Conservation (phyloP, 192 early-diverging fungal species). For the Dimargaris cristalligena region DNA sequence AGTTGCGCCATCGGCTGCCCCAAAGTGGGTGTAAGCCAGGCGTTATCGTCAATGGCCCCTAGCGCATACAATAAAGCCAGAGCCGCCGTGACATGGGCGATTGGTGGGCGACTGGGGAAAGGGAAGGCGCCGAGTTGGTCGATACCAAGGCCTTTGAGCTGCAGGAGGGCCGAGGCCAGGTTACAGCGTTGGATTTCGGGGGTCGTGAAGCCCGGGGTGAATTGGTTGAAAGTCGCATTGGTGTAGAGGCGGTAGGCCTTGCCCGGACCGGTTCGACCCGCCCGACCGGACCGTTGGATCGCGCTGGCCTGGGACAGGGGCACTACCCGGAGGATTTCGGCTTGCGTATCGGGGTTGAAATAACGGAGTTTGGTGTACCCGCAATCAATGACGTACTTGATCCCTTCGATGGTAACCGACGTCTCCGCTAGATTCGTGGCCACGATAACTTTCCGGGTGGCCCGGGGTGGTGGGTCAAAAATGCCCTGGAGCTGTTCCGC, state of each 20-base stretch:
- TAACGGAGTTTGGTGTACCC: background rate
- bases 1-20: background rate
- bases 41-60: background rate
- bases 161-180: background rate
- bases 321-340: background rate
- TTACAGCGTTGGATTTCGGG: background rate
- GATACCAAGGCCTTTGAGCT: background rate
- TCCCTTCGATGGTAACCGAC: background rate
- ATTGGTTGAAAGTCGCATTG: background rate
- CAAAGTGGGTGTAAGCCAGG: background rate
- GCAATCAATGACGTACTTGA: background rate
- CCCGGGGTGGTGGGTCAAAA: background rate
- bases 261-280: background rate
- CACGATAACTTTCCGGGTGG: background rate
- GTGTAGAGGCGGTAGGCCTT: background rate
- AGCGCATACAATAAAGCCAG: background rate
- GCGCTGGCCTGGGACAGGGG: background rate
- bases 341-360: background rate
- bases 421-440: background rate
- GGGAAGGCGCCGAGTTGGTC: background rate
- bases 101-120: background rate
- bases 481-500: background rate
- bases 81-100: background rate
- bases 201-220: too few species aligned
- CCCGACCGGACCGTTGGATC: background rate